Evolutionary conservation across 345 rosid genomes (phyloP).

Genomic region (Anacardium occidentale): DNA sequence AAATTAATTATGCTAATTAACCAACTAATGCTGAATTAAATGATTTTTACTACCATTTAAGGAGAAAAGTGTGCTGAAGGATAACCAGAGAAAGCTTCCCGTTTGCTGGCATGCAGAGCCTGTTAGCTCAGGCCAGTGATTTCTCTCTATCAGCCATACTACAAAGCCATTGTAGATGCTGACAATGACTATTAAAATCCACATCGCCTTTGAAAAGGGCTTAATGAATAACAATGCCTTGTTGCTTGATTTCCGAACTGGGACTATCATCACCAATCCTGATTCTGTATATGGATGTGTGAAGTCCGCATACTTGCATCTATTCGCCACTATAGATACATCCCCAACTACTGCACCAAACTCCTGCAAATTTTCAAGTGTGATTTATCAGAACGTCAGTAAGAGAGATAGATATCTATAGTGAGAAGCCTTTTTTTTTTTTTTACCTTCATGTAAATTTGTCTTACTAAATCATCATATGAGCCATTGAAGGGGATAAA

Average conservation of each 20-base stretch:
- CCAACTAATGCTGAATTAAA: no score
- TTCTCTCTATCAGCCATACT: conserved; percentile 28
- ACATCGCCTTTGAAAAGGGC: conserved; percentile 26
- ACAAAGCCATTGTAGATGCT: conserved; percentile 33
- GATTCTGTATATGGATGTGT: conserved; percentile 28
- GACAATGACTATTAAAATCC: conserved; percentile 15
- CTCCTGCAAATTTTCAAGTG: background rate
- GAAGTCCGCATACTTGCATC: conserved; percentile 28
- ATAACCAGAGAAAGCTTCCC: conserved; percentile 24
- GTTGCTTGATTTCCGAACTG: conserved; percentile 3
- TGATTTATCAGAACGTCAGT: background rate
- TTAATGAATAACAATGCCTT: conserved; percentile 25
- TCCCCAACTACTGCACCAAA: conserved; percentile 18
- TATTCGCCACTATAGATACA: conserved; percentile 13
- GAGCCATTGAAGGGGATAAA: conserved; percentile 20
- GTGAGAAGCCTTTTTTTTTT: background rate
- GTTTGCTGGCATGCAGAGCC: conserved; percentile 18
- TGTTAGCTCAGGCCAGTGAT: conserved; percentile 5
- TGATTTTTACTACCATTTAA: conserved; percentile 15
- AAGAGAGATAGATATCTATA: no score
- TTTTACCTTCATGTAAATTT: conserved; percentile 22
- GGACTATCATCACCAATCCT: conserved; percentile 27
- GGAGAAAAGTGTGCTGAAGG: conserved; percentile 28
- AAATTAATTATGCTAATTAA: background rate
- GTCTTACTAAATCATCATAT: conserved; percentile 19